phyloP scores from a whole-genome alignment of 306 rosid species.

The Cucurbita ficifolia region DNA sequence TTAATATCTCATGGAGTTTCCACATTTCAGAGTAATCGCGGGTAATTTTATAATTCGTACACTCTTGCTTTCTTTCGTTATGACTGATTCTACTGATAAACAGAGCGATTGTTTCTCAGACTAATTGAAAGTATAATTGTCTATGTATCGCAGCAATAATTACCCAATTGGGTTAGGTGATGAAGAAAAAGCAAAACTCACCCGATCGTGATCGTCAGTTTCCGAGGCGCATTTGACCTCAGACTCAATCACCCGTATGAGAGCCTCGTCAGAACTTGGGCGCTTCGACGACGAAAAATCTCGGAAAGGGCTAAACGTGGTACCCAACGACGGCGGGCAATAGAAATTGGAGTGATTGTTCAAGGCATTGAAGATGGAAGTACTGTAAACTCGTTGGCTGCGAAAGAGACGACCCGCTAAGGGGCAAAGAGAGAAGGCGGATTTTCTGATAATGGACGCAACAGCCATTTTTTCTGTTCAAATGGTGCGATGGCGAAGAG shows the following conservation, averaged over 20 bases:
- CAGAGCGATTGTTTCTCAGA: neutral
- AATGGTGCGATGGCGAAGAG: neutral
- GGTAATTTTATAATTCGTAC: neutral
- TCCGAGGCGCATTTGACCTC: slow-evolving; percentile 56
- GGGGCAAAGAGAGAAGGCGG: slow-evolving; percentile 38
- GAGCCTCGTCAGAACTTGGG: slow-evolving; percentile 36
- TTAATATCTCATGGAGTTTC: neutral
- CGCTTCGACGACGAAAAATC: slow-evolving; percentile 37
- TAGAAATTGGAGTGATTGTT: slow-evolving; percentile 18
- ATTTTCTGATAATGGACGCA: slow-evolving; percentile 49
- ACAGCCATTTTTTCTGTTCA: slow-evolving; percentile 35
- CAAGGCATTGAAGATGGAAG: slow-evolving; percentile 17
- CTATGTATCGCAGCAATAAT: neutral
- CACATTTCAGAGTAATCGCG: neutral
- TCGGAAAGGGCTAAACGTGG: slow-evolving; percentile 18
- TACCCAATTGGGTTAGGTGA: neutral
- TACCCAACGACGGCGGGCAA: neutral
- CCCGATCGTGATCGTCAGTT: slow-evolving; percentile 37
- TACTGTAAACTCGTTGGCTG: slow-evolving; percentile 17
- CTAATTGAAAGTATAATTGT: neutral
- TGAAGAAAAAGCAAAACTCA: slow-evolving; percentile 11
- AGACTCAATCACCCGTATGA: slow-evolving; percentile 42
- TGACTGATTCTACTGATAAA: neutral
- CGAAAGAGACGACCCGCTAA: slow-evolving; percentile 24
- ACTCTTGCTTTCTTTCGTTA: neutral